Percentiles rank a stretch among this genome's conserved stretches.
Conservation (phyloP, 768 basidiomycete species). For the Pulveroboletus sp. region DNA sequence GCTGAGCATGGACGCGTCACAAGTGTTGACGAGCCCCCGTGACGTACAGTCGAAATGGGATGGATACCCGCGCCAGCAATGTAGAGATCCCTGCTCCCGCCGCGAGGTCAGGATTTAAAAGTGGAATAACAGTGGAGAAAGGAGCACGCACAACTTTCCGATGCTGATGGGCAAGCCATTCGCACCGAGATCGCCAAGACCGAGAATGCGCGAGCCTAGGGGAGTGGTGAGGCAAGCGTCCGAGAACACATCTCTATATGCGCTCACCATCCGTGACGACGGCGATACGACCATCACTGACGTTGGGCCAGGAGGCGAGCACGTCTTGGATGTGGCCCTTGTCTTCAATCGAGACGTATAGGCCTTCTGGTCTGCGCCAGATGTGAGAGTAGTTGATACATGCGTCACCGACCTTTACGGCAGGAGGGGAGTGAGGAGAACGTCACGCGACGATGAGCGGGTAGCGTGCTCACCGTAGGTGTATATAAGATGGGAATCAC, state of each 20-base stretch:
- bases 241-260: neutral
- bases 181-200: constrained; percentile 47
- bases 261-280: constrained; percentile 70
- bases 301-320: constrained; percentile 47
- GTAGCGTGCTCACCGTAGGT: constrained; percentile 47
- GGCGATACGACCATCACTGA: constrained; percentile 50
- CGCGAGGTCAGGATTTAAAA: neutral
- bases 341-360: constrained; percentile 61
- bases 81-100: constrained; percentile 51
- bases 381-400: constrained; percentile 69
- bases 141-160: constrained; percentile 59
- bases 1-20: neutral
- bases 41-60: constrained; percentile 40
- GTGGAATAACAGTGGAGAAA: neutral
- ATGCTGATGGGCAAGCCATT: constrained; percentile 53
- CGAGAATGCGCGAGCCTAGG: constrained; percentile 63
- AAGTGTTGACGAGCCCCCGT: neutral
- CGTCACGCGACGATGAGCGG: constrained; percentile 6
- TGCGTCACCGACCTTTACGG: constrained; percentile 54
- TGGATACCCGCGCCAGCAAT: constrained; percentile 66
- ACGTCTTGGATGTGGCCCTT: constrained; percentile 59
- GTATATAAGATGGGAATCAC: constrained; percentile 71
- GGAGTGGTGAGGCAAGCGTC: neutral
- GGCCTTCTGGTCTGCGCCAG: constrained; percentile 57
- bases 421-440: constrained; percentile 13